Evolutionary conservation across 164 flowering plant species (phyloP), one percentile per base, ranked within the genome.

Genomic region (Chimonanthus praecox): DNA sequence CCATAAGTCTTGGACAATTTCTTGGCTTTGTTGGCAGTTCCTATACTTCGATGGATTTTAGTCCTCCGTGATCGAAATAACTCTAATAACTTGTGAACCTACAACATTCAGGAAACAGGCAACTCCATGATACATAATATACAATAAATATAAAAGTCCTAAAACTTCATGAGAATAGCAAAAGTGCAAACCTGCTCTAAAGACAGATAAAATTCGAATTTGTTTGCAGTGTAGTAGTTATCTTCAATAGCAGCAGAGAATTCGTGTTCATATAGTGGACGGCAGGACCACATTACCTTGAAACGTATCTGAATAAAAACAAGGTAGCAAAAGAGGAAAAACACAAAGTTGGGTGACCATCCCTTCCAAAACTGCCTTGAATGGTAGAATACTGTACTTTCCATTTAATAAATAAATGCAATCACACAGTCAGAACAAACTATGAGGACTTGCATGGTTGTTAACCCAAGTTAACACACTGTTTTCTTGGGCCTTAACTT

Each of bases 161-260:
- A 11, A 43, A 20, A 33, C 61, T 50, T 66, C 72, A 33, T 33
- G 33, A 33, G 33, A 33, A 33, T n/a, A 33, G 51, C 67, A 9
- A 20, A 33, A 33, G 33, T 33, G 33, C 69, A 78, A 61, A 88
- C 94, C 94, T 91, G 97, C 68, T 78, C 76, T 70, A 78, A 44
- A 49, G 91, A 85, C 33, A 91, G 84, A 62, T 87, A 91, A 74
- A 91, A 82, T 44, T 77, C 69, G 77, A 91, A 91, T 80, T 90
- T 91, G 16, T 74, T 47, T 5, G 75, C n/a, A 2, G 86, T 65
- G 78, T 76, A 92, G 76, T 92, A 90, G 64, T 90, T 92, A 49
- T 89, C 92, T 74, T 64, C 76, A 33, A 92, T 85, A 44, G 87
- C 89, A 77, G 70, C 87, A 62, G 77, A 69, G 63, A 92, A 90